phyloP scores from a whole-genome alignment of 805 yeast genomes.

The Starmerella geochares region DNA sequence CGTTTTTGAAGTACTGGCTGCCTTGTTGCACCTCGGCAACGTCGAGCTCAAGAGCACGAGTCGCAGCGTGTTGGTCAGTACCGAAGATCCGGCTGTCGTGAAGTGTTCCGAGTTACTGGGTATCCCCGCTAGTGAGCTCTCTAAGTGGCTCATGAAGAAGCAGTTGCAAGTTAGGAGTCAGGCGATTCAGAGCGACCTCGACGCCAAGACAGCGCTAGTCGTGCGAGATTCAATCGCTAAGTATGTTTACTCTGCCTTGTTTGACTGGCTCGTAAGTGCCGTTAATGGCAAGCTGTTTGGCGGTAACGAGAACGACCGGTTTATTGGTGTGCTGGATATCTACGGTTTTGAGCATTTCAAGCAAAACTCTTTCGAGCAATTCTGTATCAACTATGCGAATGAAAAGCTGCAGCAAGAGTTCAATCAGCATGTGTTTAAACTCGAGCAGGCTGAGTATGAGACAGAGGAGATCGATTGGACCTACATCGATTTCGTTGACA shows the following conservation, averaged over 20 bases:
- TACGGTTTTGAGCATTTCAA: conserved; percentile 96
- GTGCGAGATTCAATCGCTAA: conserved; percentile 97
- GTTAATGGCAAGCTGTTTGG: conserved; percentile 58
- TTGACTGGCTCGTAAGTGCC: conserved; percentile 87
- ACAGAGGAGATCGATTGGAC: conserved; percentile 93
- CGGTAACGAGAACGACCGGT: conserved; percentile 56
- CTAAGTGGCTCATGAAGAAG: conserved; percentile 87
- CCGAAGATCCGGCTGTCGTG: conserved; percentile 77
- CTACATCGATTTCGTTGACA: conserved; percentile 88
- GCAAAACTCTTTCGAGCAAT: conserved; percentile 89
- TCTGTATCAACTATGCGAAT: conserved; percentile 93
- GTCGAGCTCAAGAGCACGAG: conserved; percentile 76
- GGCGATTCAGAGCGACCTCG: conserved; percentile 75
- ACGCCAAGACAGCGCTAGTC: conserved; percentile 72
- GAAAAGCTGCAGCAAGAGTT: conserved; percentile 96
- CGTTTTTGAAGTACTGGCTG: conserved; percentile 74
- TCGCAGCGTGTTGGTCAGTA: conserved; percentile 65
- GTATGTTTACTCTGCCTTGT: conserved; percentile 80
- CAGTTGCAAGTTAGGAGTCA: conserved; percentile 89
- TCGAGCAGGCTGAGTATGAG: conserved; percentile 92
- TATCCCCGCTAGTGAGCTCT: conserved; percentile 58
- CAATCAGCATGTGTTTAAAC: conserved; percentile 91
- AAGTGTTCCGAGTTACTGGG: conserved; percentile 80
- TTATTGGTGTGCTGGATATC: conserved; percentile 94
- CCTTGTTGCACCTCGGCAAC: conserved; percentile 85